phyloP scores from a whole-genome alignment of 139 green algal species.

The Mesostigma viride region DNA sequence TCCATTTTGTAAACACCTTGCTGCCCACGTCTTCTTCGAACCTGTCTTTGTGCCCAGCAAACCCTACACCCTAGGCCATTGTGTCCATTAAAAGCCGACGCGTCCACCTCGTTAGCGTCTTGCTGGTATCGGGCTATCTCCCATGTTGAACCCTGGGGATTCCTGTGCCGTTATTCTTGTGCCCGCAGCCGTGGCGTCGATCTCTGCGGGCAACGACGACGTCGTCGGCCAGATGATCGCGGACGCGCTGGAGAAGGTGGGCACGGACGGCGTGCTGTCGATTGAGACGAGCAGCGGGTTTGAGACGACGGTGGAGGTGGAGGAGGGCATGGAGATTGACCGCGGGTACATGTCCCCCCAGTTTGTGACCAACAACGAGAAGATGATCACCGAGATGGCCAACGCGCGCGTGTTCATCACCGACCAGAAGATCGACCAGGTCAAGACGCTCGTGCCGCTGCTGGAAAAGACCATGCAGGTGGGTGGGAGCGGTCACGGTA shows the following conservation, averaged over 20 bases:
- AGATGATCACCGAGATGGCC: conserved; percentile 79
- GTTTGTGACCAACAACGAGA: conserved; percentile 90
- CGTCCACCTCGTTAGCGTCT: too few species aligned
- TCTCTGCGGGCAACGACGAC: conserved; percentile 74
- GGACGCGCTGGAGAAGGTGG: conserved; percentile 75
- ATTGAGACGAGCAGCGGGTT: conserved; percentile 70
- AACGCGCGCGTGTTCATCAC: conserved; percentile 85
- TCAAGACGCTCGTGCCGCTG: conserved; percentile 65
- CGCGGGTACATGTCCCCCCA: conserved; percentile 93
- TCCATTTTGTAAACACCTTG: too few species aligned
- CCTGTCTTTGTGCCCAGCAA: too few species aligned
- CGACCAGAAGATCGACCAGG: conserved; percentile 78
- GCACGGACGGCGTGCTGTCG: conserved; percentile 79
- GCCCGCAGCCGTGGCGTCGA: conserved; percentile 46
- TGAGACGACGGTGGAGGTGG: conserved; percentile 77
- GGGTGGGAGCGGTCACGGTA: too few species aligned
- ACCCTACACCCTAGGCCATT: too few species aligned
- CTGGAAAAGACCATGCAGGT: conserved; percentile 54
- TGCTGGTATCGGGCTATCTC: too few species aligned
- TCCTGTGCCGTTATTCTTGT: neutral
- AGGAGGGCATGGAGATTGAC: conserved; percentile 91
- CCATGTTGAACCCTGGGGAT: neutral
- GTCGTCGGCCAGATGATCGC: conserved; percentile 72
- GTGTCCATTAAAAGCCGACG: too few species aligned
- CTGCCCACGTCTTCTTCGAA: too few species aligned